Percentiles rank a stretch among this genome's conserved stretches.
Evolutionary conservation across 2,329 filamentous ascomycete genomes (phyloP).

Genomic region (Nothopassalora personata): DNA sequence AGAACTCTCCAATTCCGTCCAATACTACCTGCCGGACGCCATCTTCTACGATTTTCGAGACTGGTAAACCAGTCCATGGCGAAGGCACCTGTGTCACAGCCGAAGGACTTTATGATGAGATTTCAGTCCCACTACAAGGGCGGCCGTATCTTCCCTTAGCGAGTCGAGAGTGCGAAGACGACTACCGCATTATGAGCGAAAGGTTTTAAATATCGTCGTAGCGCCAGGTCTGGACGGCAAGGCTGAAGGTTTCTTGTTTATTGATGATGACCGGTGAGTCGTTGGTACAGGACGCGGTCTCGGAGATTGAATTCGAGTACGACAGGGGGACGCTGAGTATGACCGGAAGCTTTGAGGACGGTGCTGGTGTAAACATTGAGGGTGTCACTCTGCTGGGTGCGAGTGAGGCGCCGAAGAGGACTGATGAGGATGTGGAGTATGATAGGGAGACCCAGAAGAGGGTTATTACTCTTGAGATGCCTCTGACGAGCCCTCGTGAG

Average conservation of each 20-base stretch:
- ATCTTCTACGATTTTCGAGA: conserved; percentile 57
- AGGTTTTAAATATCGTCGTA: conserved; percentile 65
- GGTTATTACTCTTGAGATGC: conserved; percentile 13
- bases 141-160: conserved; percentile 58
- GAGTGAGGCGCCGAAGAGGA: neutral
- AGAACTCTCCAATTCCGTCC: conserved; percentile 49
- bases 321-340: conserved; percentile 47
- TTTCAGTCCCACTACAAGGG: conserved; percentile 64
- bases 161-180: conserved; percentile 52
- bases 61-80: conserved; percentile 43
- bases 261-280: conserved; percentile 75
- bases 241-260: conserved; percentile 63
- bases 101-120: conserved; percentile 46
- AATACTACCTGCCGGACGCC: conserved; percentile 53
- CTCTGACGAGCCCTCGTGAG: conserved; percentile 7
- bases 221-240: conserved; percentile 57
- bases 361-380: conserved; percentile 28
- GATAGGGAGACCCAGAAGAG: conserved; percentile 10
- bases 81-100: conserved; percentile 40
- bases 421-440: neutral
- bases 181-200: conserved; percentile 58
- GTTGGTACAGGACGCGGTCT: conserved; percentile 53
- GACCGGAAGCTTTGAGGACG: conserved; percentile 52
- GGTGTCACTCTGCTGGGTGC: neutral
- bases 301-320: conserved; percentile 56